phyloP scores from a whole-genome alignment of 2,329 filamentous ascomycete species.

The Phialophora expanda region DNA sequence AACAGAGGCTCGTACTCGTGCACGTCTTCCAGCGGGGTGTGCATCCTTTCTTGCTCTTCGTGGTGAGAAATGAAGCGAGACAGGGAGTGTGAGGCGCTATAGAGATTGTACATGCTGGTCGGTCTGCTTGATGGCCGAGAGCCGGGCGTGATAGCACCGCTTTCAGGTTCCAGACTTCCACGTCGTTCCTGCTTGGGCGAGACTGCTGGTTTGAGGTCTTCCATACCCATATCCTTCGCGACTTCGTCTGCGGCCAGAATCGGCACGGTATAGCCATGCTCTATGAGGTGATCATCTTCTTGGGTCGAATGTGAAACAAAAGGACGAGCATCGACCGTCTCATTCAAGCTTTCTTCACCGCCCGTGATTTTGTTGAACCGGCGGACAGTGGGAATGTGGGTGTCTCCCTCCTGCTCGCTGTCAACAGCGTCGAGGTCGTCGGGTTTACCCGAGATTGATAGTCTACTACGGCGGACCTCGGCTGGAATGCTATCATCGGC shows the following conservation, averaged over 20 bases:
- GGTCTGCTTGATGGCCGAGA: slow-evolving; percentile 67
- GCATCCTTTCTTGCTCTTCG: slow-evolving; percentile 57
- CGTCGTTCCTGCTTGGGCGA: slow-evolving; percentile 72
- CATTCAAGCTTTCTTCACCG: slow-evolving; percentile 49
- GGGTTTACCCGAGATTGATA: slow-evolving; percentile 33
- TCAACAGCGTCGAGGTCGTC: slow-evolving; percentile 47
- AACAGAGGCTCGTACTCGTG: slow-evolving; percentile 96
- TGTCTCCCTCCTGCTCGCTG: slow-evolving; percentile 62
- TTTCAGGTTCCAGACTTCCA: slow-evolving; percentile 62
- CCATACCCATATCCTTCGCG: slow-evolving; percentile 70
- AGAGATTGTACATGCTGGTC: slow-evolving; percentile 65
- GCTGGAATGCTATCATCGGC: slow-evolving; percentile 43
- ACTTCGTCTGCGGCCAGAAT: slow-evolving; percentile 91
- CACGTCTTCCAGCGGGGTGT: slow-evolving; percentile 80
- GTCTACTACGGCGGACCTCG: slow-evolving; percentile 38
- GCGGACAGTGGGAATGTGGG: slow-evolving; percentile 73
- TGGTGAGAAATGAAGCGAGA: slow-evolving; percentile 61
- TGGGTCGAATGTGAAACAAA: slow-evolving; percentile 53
- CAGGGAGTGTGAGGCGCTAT: slow-evolving; percentile 47
- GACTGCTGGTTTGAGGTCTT: slow-evolving; percentile 78
- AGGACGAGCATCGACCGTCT: slow-evolving; percentile 57
- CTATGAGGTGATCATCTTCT: slow-evolving; percentile 60
- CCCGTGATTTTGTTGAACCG: slow-evolving; percentile 44
- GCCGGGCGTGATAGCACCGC: slow-evolving; percentile 58
- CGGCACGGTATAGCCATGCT: slow-evolving; percentile 71